Evolutionary conservation across 192 early-diverging fungal genomes (phyloP).

Genomic region (Backusella psychrophila): DNA sequence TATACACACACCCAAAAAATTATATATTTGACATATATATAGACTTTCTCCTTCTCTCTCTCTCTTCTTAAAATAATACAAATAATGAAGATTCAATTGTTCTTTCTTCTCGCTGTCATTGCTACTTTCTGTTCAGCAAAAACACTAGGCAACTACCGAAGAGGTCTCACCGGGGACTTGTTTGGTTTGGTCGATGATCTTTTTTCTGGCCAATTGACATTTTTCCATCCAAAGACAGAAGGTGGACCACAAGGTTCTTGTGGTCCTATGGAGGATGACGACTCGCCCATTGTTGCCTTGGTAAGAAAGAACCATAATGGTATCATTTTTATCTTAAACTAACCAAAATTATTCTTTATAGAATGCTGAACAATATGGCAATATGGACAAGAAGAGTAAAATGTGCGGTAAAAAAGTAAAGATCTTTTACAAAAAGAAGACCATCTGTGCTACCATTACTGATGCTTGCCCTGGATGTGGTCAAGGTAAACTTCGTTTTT

Average conservation of each 20-base stretch:
- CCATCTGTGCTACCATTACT: conserved; percentile 35
- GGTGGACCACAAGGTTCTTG: conserved; percentile 37
- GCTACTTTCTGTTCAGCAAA: conserved; percentile 4
- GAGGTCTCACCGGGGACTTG: background rate
- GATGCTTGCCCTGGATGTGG: conserved; percentile 48
- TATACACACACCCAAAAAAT: background rate
- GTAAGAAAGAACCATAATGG: background rate
- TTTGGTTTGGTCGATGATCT: conserved; percentile 6
- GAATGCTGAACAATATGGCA: conserved; percentile 11
- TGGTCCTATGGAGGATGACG: conserved; percentile 37
- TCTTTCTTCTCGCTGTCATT: conserved; percentile 16
- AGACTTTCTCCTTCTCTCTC: background rate
- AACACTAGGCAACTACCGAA: background rate
- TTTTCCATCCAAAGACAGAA: conserved; percentile 37
- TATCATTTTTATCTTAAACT: background rate
- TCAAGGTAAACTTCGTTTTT: conserved; percentile 6
- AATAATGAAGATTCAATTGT: conserved; percentile 1
- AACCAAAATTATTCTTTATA: background rate
- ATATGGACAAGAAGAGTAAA: background rate
- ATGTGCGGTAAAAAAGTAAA: conserved; percentile 37
- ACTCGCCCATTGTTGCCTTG: conserved; percentile 44
- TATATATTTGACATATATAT: conserved; percentile 8
- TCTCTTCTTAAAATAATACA: background rate
- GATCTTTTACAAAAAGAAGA: conserved; percentile 31
- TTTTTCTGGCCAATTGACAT: conserved; percentile 38